Percentiles rank a stretch among this genome's conserved stretches.
Evolutionary conservation across 2,329 filamentous ascomycete species (phyloP).

Genomic region (Colletotrichum camelliae): DNA sequence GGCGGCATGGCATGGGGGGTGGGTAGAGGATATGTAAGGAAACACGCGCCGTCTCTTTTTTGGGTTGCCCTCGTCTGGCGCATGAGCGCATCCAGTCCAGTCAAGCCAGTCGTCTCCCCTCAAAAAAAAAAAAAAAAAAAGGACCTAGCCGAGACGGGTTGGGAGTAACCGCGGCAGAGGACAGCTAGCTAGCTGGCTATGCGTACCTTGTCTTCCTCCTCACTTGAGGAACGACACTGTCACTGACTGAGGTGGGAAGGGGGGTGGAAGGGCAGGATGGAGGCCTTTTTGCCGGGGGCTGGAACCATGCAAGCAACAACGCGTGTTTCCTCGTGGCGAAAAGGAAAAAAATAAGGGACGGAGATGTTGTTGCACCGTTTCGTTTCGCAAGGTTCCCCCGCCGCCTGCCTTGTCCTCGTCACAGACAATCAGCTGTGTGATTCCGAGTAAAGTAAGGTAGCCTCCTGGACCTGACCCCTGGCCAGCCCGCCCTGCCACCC

Average conservation of each 20-base stretch:
- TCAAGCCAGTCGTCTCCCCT: background rate
- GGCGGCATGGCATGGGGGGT: background rate
- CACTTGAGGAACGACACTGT: background rate
- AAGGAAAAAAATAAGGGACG: background rate
- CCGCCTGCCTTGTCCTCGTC: background rate
- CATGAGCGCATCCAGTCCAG: background rate
- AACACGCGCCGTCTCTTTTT: background rate
- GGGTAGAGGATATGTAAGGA: background rate
- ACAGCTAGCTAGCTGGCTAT: background rate
- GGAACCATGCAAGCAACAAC: background rate
- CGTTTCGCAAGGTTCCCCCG: background rate
- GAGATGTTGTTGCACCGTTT: conserved; percentile 16
- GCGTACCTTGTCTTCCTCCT: background rate
- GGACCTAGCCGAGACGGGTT: background rate
- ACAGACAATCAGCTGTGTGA: background rate
- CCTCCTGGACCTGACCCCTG: background rate
- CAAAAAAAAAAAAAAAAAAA: conserved; percentile 6
- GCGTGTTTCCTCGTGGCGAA: conserved; percentile 14
- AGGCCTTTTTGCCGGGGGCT: background rate
- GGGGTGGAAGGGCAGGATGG: background rate
- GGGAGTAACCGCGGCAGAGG: background rate
- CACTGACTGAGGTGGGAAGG: background rate
- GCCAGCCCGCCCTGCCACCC: background rate
- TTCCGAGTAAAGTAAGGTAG: background rate
- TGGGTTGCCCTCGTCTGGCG: background rate